Base-by-base conservation (phyloP, 1,284 basidiomycete species). In the Ustilago sp. region DNA sequence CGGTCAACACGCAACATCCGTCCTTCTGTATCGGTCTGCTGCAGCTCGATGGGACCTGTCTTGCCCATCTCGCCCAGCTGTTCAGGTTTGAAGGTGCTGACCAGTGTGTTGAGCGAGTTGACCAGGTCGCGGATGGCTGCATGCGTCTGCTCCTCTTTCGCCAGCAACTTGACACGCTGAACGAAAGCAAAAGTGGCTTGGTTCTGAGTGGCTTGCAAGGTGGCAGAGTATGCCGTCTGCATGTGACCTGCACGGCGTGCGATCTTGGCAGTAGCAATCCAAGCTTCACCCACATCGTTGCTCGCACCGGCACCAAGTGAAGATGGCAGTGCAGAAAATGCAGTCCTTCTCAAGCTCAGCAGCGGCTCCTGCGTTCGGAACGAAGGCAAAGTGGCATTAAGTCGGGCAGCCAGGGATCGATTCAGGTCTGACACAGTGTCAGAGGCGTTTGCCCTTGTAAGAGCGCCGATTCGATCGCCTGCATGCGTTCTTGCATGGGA, bases 151-250 rank as follows among this genome's bases (percentile, higher is more conserved):
- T 94, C 95, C 57, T 90, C 91, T 4, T 90, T 90, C 73, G 92
- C 92, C 53, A 93, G 88, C 3, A 99, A 90, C 86, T 95, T 98
- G 2, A 94, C 93, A 78, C 92, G 93, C 86, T 99, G 94, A 50
- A 98, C 90, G 87, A 97, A 98, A 4, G 93, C 91, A 81, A 93
- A 94, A 0, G 90, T 90, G 0, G 92, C 90, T 38, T 91, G 89
- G 74, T 89, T 90, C 83, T 94, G 92, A 63, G 91, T 90, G 0
- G 95, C 94, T 87, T 99, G 97, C 0, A 99, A 89, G 62, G 94
- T 91, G 1, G 97, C 95, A 81, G 93, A 98, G 85, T 99, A 99
- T 3, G 97, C 95, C 0, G 96, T 98, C 87, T 99, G 97, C 88
- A 91, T 92, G 86, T 99, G 96, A 0, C 93, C 93, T 0, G 95